Evolutionary conservation across 805 yeast species (phyloP).

Genomic region (Monosporozyma siamensis): DNA sequence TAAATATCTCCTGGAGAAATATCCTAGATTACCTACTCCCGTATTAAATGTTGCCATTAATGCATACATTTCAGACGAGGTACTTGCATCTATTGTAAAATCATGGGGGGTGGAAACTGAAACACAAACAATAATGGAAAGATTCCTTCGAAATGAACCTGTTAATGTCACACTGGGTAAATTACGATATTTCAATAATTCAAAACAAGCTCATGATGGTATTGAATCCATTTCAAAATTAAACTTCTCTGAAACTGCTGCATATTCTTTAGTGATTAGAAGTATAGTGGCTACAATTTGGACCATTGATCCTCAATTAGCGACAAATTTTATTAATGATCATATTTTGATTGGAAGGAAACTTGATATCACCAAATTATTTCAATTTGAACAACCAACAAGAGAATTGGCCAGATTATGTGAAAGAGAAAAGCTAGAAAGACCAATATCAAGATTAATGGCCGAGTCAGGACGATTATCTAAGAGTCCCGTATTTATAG

Average conservation of each 20-base stretch:
- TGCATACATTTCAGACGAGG: slow-evolving; percentile 58
- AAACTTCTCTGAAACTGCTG: slow-evolving; percentile 24
- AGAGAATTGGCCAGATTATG: slow-evolving; percentile 73
- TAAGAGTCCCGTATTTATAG: slow-evolving; percentile 74
- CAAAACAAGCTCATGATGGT: slow-evolving; percentile 36
- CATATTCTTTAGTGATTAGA: slow-evolving; percentile 61
- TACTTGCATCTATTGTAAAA: slow-evolving; percentile 58
- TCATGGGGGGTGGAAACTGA: slow-evolving; percentile 89
- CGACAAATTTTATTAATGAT: slow-evolving; percentile 59
- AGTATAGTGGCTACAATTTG: slow-evolving; percentile 77
- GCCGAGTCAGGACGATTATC: slow-evolving; percentile 92
- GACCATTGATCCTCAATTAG: slow-evolving; percentile 39
- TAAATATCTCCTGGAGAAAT: slow-evolving; percentile 61
- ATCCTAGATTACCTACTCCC: slow-evolving; percentile 83
- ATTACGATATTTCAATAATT: slow-evolving; percentile 39
- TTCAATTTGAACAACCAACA: slow-evolving; percentile 77
- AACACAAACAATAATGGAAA: slow-evolving; percentile 48
- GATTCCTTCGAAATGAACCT: slow-evolving; percentile 60
- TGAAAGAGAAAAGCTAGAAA: slow-evolving; percentile 59
- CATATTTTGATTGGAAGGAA: slow-evolving; percentile 81
- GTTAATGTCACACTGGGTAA: slow-evolving; percentile 61
- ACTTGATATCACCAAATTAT: slow-evolving; percentile 61
- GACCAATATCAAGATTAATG: slow-evolving; percentile 71
- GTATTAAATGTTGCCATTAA: slow-evolving; percentile 70
- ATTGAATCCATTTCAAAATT: slow-evolving; percentile 38